A percentile compares a stretch with the other conserved stretches of the same genome.
Conservation (phyloP, 2,329 filamentous ascomycete species). For the Aspergillus chevalieri region DNA sequence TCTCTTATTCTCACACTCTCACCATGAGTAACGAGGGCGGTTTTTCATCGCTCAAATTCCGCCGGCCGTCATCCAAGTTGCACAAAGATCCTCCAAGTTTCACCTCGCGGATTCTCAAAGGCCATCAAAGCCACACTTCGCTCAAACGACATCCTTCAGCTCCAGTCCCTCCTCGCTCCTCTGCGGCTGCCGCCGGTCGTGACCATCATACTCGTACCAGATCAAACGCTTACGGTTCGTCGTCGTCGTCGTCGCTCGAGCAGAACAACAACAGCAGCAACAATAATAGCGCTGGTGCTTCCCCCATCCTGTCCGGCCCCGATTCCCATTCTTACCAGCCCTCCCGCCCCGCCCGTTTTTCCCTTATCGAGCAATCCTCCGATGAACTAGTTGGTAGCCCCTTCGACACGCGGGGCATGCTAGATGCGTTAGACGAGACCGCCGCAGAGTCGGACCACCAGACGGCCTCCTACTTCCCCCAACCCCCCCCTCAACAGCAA, state of each 20-base stretch:
- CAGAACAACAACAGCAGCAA: constrained; percentile 25
- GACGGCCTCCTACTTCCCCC: not conserved
- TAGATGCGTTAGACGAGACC: constrained; percentile 39
- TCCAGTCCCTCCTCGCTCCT: constrained; percentile 40
- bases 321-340: constrained; percentile 29
- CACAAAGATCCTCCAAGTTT: constrained; percentile 41
- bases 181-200: constrained; percentile 30
- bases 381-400: constrained; percentile 42
- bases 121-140: constrained; percentile 38
- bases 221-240: constrained; percentile 43
- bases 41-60: constrained; percentile 34
- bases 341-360: constrained; percentile 29
- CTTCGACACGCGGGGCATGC: constrained; percentile 40
- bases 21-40: constrained; percentile 30
- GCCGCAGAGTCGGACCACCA: constrained; percentile 23
- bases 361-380: constrained; percentile 33
- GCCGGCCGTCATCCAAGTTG: constrained; percentile 37
- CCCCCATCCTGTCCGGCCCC: constrained; percentile 30
- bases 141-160: constrained; percentile 44
- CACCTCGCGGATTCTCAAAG: constrained; percentile 35
- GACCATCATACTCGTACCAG: constrained; percentile 42
- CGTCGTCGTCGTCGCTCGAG: constrained; percentile 44
- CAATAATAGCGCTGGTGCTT: constrained; percentile 30
- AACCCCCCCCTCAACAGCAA: constrained; percentile 33
- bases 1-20: constrained; percentile 24